A percentile compares a stretch with the other conserved stretches of the same genome.
Evolutionary conservation across 164 flowering plant genomes (phyloP).

Genomic region (Annona squamosa): DNA sequence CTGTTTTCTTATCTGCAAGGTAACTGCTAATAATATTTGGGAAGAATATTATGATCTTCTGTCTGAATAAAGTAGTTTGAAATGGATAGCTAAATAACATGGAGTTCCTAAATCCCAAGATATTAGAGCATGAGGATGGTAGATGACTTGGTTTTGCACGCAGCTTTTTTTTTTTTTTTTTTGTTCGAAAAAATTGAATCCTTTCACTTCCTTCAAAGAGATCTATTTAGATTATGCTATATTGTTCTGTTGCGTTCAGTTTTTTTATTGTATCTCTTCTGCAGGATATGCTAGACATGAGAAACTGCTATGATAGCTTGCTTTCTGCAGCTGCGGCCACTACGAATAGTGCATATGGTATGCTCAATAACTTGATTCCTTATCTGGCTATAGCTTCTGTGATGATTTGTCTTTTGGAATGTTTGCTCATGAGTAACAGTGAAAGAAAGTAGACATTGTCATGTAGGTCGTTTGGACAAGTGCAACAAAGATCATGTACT

Average conservation of each 20-base stretch:
- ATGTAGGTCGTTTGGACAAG: no score
- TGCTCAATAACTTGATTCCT: not conserved
- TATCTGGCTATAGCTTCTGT: not conserved
- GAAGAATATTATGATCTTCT: not conserved
- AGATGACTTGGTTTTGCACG: not conserved
- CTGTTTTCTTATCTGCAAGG: no score
- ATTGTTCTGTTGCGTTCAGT: not conserved
- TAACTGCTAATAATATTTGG: not conserved
- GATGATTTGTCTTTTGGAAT: not conserved
- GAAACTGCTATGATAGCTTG: slow-evolving; percentile 81
- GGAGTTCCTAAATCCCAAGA: not conserved
- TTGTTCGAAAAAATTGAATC: not conserved
- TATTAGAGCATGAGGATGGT: not conserved
- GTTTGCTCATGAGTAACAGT: no score
- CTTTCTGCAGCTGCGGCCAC: slow-evolving; percentile 93
- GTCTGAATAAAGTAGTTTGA: not conserved
- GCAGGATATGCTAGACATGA: slow-evolving; percentile 91
- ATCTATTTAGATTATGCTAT: not conserved
- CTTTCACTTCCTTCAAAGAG: not conserved
- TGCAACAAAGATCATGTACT: no score
- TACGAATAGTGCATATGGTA: slow-evolving; percentile 73
- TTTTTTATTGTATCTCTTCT: slow-evolving; percentile 12
- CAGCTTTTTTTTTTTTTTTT: not conserved
- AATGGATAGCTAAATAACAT: not conserved
- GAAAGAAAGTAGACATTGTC: no score